Conservation (phyloP, 2,329 filamentous ascomycete species). For the Biscogniauxia mediterranea region DNA sequence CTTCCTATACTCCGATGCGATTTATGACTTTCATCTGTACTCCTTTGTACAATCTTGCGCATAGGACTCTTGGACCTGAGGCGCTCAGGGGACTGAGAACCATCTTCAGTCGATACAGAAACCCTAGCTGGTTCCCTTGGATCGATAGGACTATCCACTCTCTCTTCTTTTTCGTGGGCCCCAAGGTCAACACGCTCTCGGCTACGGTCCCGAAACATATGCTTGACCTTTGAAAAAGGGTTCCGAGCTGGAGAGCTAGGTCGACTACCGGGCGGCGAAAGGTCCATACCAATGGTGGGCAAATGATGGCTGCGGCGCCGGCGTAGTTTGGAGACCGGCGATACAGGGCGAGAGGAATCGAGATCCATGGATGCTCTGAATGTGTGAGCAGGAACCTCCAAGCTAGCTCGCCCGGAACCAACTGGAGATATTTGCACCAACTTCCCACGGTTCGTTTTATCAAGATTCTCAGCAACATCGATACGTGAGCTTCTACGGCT, state of each 20-base stretch:
- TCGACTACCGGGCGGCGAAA: constrained; percentile 63
- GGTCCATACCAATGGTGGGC: constrained; percentile 59
- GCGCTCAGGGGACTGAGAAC: constrained; percentile 28
- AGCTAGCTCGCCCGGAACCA: constrained; percentile 40
- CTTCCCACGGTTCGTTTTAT: constrained; percentile 17
- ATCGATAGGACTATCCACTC: constrained; percentile 29
- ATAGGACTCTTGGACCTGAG: constrained; percentile 38
- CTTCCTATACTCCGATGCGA: constrained; percentile 49
- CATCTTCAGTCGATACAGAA: constrained; percentile 29
- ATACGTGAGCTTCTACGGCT: constrained; percentile 19
- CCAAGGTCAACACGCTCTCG: constrained; percentile 42
- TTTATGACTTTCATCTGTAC: constrained; percentile 47
- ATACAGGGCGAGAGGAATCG: constrained; percentile 48
- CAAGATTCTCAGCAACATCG: constrained; percentile 18
- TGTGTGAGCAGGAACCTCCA: constrained; percentile 46
- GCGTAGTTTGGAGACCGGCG: constrained; percentile 48
- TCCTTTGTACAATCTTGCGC: constrained; percentile 35
- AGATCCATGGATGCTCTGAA: constrained; percentile 43
- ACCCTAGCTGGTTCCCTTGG: constrained; percentile 23
- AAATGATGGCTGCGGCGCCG: constrained; percentile 49
- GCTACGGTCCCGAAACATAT: constrained; percentile 54
- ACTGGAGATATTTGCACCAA: constrained; percentile 30
- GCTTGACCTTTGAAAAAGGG: constrained; percentile 54
- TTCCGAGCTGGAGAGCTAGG: constrained; percentile 63
- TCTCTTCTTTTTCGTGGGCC: constrained; percentile 35